Percentiles rank a stretch among this genome's conserved stretches.
phyloP scores from a whole-genome alignment of 2,329 filamentous ascomycete species.

The Juglanconis oblonga region DNA sequence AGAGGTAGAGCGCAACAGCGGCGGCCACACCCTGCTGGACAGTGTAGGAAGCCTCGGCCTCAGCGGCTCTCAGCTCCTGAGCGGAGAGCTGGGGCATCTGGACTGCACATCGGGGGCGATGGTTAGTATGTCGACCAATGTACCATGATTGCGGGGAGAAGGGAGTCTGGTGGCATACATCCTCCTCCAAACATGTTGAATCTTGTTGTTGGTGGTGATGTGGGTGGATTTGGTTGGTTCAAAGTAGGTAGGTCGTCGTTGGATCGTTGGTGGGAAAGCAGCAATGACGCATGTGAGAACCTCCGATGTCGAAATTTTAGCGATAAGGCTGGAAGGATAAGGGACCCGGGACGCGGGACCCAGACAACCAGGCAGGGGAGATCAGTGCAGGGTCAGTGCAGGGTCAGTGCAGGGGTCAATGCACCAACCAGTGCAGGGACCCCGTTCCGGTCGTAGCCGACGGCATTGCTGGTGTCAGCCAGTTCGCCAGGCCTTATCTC shows the following conservation, averaged over 20 bases:
- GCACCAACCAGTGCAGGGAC: background rate
- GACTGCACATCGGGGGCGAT: slow-evolving; percentile 39
- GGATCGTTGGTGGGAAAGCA: background rate
- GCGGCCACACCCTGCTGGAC: slow-evolving; percentile 66
- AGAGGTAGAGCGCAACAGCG: slow-evolving; percentile 70
- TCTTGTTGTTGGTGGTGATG: background rate
- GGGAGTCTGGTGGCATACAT: slow-evolving; percentile 22
- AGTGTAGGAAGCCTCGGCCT: slow-evolving; percentile 64
- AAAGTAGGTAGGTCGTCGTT: background rate
- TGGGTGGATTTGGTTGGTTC: background rate
- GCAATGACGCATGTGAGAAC: slow-evolving; percentile 14
- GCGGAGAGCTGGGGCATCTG: slow-evolving; percentile 66
- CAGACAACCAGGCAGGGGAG: background rate
- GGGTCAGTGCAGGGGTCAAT: background rate
- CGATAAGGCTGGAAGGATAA: background rate
- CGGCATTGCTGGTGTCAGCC: no score
- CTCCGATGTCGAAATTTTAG: slow-evolving; percentile 2
- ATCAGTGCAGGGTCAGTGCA: no score
- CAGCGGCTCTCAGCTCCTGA: slow-evolving; percentile 68
- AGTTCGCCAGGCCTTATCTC: no score
- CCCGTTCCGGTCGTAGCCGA: slow-evolving; percentile 5
- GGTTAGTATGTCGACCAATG: slow-evolving; percentile 1
- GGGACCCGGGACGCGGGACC: background rate
- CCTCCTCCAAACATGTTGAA: slow-evolving; percentile 63
- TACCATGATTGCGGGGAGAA: background rate